A percentile compares a stretch with the other conserved stretches of the same genome.
Conservation (phyloP, 2,329 filamentous ascomycete species). For the Cadophora malorum region DNA sequence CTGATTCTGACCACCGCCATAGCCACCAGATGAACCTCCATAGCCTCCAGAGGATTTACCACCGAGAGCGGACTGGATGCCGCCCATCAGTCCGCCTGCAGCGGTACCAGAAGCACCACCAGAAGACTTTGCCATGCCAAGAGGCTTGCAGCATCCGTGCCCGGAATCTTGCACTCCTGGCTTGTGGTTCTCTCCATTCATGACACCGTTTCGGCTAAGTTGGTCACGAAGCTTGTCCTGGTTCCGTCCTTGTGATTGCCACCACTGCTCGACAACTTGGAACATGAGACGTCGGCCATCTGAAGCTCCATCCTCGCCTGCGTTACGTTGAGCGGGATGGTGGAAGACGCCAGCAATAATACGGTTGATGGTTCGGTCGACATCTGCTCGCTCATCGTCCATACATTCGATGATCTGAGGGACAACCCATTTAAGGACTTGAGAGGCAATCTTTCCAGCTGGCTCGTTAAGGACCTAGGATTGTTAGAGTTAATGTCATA, state of each 20-base stretch:
- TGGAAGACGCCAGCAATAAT: conserved; percentile 87
- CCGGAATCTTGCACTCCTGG: conserved; percentile 83
- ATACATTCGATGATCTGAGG: conserved; percentile 88
- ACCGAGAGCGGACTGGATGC: conserved; percentile 57
- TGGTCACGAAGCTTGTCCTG: conserved; percentile 74
- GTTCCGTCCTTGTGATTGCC: conserved; percentile 69
- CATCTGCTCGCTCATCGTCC: conserved; percentile 76
- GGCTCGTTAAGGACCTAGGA: conserved; percentile 77
- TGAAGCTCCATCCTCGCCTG: conserved; percentile 71
- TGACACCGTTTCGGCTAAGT: conserved; percentile 79
- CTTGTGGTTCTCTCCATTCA: conserved; percentile 83
- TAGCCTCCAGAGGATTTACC: conserved; percentile 36
- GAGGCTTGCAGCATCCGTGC: conserved; percentile 78
- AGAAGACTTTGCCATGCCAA: conserved; percentile 75
- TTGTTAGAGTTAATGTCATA: conserved; percentile 42
- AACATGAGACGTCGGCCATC: conserved; percentile 83
- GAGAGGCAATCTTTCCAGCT: conserved; percentile 81
- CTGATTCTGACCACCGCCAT: conserved; percentile 34
- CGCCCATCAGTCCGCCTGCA: conserved; percentile 62
- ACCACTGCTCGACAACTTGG: conserved; percentile 82
- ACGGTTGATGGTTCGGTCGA: conserved; percentile 72
- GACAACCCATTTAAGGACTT: conserved; percentile 82
- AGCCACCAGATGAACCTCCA: conserved; percentile 32
- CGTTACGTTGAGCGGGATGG: conserved; percentile 79
- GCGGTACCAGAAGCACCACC: conserved; percentile 56